Base-by-base conservation (phyloP, 1,284 basidiomycete genomes). In the Malassezia sp. region DNA sequence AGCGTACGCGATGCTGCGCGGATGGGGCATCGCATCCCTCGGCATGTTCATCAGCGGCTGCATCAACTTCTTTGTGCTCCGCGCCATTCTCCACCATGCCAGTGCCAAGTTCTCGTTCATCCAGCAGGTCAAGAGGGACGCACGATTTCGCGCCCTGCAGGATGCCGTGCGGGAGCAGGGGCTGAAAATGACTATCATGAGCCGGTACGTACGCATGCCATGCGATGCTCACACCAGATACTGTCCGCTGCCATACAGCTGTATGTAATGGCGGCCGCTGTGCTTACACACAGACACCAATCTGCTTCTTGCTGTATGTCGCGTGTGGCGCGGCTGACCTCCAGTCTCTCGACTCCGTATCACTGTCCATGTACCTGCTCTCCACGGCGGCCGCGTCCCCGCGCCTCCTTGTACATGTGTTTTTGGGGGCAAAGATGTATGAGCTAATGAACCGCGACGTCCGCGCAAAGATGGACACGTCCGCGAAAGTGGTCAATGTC, bases 391-490 rank as follows among this genome's bases (percentile, higher is more conserved):
- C 55, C 10, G 63, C 61, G 33, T 60, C 63, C 4, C 66, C 66
- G 14, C 67, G 65, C 30, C 45, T 69, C n/a, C 36, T 66, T 15
- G 18, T 69, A 10, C 66, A 67, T 34, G 59, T 67, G 22, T 69
- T 59, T 41, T 31, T 67, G 36, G 65, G 66, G 3, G 56, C 58
- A 5, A 41, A 56, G 14, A 55, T 62, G 50, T 66, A 53, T 33
- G 46, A 61, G 38, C 43, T 67, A 2, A 59, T 67, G 43, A 59
- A 67, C 38, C 12, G 49, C 1, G 54, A 57, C 31, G 42, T 54
- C 12, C 42, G 61, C 0, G 50, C 47, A 2, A 45, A 53, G 14
- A 28, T 62, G 17, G 58, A 60, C 27, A 48, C 43, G 1, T 48
- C 44, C 42, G 45, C 56, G 2, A 46, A 52, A 27, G 29, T 36